Evolutionary conservation across 768 basidiomycete genomes (phyloP).

Genomic region (Roridomyces roridus): DNA sequence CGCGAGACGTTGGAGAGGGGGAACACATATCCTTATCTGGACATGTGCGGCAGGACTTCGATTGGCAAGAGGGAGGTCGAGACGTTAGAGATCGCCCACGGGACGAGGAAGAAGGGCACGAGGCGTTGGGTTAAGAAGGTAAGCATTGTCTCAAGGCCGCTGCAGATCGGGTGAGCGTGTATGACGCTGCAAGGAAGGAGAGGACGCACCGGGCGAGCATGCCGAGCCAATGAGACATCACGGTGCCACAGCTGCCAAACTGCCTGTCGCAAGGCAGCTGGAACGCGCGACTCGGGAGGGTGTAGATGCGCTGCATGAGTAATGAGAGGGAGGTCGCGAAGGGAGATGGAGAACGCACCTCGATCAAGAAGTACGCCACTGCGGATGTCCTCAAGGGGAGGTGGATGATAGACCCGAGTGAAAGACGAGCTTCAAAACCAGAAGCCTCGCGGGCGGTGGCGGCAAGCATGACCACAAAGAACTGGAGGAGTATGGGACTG

Average conservation of each 20-base stretch:
- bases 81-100: constrained; percentile 71
- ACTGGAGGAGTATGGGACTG: too few relatives aligned
- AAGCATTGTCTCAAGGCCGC: too few relatives aligned
- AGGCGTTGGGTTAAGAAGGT: constrained; percentile 44
- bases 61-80: too few relatives aligned
- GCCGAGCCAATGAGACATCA: constrained; percentile 65
- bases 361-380: too few relatives aligned
- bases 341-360: constrained; percentile 8
- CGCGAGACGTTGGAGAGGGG: constrained; percentile 78
- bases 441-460: constrained; percentile 41
- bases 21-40: constrained; percentile 68
- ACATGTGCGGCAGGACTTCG: constrained; percentile 59
- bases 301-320: constrained; percentile 10
- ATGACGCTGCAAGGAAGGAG: too few relatives aligned
- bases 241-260: constrained; percentile 58
- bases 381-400: too few relatives aligned
- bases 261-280: constrained; percentile 50
- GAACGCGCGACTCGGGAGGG: constrained; percentile 53
- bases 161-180: constrained; percentile 26
- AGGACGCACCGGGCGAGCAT: constrained; percentile 61
- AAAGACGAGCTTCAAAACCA: constrained; percentile 41
- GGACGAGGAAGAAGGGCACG: constrained; percentile 65
- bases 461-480: constrained; percentile 47
- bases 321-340: not conserved
- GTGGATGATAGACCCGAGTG: constrained; percentile 35